Evolutionary conservation across 139 green algal genomes (phyloP).

Genomic region (Diplosphaera chodatii): DNA sequence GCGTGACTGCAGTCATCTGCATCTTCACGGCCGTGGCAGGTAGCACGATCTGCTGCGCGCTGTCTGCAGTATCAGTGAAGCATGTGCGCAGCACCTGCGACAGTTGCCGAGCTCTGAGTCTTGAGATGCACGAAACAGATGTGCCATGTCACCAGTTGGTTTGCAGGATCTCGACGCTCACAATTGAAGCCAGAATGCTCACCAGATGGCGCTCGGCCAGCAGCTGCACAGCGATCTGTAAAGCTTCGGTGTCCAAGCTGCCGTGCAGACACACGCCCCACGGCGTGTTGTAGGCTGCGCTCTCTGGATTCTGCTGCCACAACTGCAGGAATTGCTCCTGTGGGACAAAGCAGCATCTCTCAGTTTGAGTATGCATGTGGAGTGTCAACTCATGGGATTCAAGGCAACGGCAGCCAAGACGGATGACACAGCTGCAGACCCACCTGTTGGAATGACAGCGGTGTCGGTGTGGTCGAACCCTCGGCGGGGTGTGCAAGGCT

Average conservation of each 20-base stretch:
- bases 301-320: background rate
- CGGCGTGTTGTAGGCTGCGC: background rate
- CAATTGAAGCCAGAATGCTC: no score
- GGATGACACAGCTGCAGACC: background rate
- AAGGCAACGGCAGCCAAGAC: no score
- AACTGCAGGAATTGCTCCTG: constrained; percentile 11
- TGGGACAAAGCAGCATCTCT: background rate
- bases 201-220: constrained; percentile 3
- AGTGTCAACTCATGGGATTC: background rate
- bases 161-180: no score
- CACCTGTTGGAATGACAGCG: background rate
- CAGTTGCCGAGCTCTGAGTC: background rate
- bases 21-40: background rate
- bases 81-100: background rate
- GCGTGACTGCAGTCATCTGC: no score
- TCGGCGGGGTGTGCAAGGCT: no score
- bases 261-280: background rate
- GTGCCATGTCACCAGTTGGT: background rate
- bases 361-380: background rate
- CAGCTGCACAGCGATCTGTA: background rate
- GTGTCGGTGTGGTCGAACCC: background rate
- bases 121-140: background rate
- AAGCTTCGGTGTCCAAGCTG: background rate
- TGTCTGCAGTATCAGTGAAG: background rate
- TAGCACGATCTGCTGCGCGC: background rate